Percentiles rank a stretch among this genome's conserved stretches.
Conservation (phyloP, 352 stramenopile genomes). For the Phytophthora colocasiae region DNA sequence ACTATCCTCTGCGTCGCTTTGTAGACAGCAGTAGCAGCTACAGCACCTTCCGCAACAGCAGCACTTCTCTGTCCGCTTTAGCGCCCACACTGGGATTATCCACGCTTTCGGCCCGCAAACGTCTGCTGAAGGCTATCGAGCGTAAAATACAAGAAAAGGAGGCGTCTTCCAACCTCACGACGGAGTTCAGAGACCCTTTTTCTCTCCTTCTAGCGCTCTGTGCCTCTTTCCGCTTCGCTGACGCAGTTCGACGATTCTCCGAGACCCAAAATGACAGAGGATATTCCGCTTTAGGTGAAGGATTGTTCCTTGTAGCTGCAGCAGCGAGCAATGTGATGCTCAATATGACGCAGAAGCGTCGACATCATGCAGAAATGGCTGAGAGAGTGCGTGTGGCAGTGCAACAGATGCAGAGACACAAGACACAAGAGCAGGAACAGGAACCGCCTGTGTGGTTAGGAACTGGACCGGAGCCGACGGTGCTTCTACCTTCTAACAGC, state of each 20-base stretch:
- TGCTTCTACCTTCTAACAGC: slow-evolving; percentile 80
- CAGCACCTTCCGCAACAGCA: slow-evolving; percentile 30
- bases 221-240: slow-evolving; percentile 64
- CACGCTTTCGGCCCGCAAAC: slow-evolving; percentile 51
- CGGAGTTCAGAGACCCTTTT: slow-evolving; percentile 80
- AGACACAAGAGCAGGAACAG: slow-evolving; percentile 9
- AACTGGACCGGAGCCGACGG: slow-evolving; percentile 35
- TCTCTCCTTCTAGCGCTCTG: slow-evolving; percentile 73
- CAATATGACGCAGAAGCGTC: slow-evolving; percentile 70
- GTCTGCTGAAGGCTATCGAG: slow-evolving; percentile 72
- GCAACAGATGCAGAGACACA: slow-evolving; percentile 54
- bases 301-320: slow-evolving; percentile 61
- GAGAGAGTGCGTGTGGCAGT: slow-evolving; percentile 77
- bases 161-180: slow-evolving; percentile 61
- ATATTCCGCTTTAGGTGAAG: slow-evolving; percentile 54
- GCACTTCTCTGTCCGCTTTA: not conserved
- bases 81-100: slow-evolving; percentile 57
- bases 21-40: slow-evolving; percentile 29
- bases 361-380: slow-evolving; percentile 80
- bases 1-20: slow-evolving; percentile 35
- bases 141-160: slow-evolving; percentile 80
- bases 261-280: slow-evolving; percentile 34
- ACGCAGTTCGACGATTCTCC: slow-evolving; percentile 46
- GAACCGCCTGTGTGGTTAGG: slow-evolving; percentile 33
- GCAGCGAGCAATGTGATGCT: slow-evolving; percentile 69